A percentile compares a stretch with the other conserved stretches of the same genome.
phyloP scores from a whole-genome alignment of 164 flowering plant species.

The Nymphaea colorata region DNA sequence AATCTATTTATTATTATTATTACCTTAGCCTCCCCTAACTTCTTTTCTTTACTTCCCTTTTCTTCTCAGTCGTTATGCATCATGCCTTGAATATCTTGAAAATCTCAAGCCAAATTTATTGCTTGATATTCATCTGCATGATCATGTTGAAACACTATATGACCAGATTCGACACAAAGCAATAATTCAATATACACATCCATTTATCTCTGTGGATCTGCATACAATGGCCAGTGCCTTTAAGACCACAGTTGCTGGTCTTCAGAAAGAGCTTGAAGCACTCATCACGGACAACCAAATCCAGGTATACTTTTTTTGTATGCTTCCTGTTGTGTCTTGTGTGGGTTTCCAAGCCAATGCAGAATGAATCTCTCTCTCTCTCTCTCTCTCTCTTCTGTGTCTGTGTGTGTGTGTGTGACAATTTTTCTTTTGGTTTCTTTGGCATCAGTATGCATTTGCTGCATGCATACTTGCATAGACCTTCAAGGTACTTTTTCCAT shows the following conservation, averaged over 20 bases:
- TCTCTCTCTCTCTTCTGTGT: background rate
- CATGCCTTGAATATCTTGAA: slow-evolving; percentile 80
- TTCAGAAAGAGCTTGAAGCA: slow-evolving; percentile 92
- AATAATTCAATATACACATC: slow-evolving; percentile 90
- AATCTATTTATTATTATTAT: background rate
- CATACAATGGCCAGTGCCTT: slow-evolving; percentile 96
- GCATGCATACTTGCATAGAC: too few species aligned
- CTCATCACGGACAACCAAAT: slow-evolving; percentile 89
- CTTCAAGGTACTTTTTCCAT: too few species aligned
- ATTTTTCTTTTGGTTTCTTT: background rate
- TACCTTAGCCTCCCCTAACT: too few species aligned
- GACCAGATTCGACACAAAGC: slow-evolving; percentile 89
- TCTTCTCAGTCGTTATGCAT: slow-evolving; percentile 79
- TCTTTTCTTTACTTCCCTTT: background rate
- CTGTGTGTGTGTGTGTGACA: background rate
- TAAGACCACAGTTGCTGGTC: slow-evolving; percentile 67
- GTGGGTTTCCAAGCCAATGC: too few species aligned
- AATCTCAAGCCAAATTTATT: slow-evolving; percentile 74
- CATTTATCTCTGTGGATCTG: slow-evolving; percentile 91
- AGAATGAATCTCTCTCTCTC: background rate
- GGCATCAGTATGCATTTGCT: too few species aligned
- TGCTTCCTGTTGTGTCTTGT: background rate
- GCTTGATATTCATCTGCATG: slow-evolving; percentile 90
- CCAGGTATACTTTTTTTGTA: slow-evolving; percentile 37
- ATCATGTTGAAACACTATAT: slow-evolving; percentile 84